Base-by-base conservation (phyloP, 305 asterid species). In the Fraxinus floribunda region DNA sequence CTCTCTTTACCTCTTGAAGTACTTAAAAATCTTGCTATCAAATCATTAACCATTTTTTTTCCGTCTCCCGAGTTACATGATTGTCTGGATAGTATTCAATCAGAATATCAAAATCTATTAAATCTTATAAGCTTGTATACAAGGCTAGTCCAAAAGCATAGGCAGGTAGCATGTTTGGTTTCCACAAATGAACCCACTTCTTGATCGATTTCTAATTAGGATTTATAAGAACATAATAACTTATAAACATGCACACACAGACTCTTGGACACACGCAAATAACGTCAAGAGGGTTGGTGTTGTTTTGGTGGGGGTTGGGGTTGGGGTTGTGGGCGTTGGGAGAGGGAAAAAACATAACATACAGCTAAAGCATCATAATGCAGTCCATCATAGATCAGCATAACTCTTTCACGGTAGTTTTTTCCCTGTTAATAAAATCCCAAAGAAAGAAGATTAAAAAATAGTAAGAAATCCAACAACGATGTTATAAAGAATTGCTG, bases 351-450 rank as follows among this genome's bases (percentile, higher is more conserved):
- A 32, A 86, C 76, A 83, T 91, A 78, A 83, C 91, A 78, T 96
- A 96, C 99, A 64, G 97, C 97, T 83, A 96, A 87, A 86, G 99
- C 95, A 91, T 96, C 99, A 78, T 96, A 94, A 85, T 96, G 99
- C 78, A 96, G 97, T 76, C 99, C 99, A 81, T 96, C 99, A 75
- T 96, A 93, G 38, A 96, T 90, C 85, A 96, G 92, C 98, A 96
- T 91, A 75, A 86, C 99, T 92, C 99, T 91, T 90, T 96, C 99
- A 24, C 73, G 78, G 86, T 87, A 94, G 80, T 88, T 90, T 78
- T 91, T 90, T 73, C 78, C 98, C 99, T 95, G 92, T 76, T 66
- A 77, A 77, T 15, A 80, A 55, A 30, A 76, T 24, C 81, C 84
- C 52, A 79, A 81, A 77, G 77, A 77, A 83, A 10, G 76, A 68